phyloP scores from a whole-genome alignment of 768 basidiomycete species.

The Omphalotus guepiniiformis region DNA sequence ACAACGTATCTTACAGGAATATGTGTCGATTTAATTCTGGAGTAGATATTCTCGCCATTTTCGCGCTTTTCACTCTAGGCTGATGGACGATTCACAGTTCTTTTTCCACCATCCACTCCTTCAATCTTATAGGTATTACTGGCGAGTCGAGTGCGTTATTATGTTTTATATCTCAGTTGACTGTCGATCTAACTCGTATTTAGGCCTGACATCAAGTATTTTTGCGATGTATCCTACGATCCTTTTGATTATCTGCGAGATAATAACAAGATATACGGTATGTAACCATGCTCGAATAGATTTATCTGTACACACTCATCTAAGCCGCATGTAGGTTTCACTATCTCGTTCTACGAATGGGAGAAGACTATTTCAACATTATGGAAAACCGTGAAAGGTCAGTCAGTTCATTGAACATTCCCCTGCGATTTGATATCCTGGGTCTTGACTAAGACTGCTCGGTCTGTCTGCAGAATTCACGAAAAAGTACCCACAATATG shows the following conservation, averaged over 20 bases:
- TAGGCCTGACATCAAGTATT: conserved; percentile 71
- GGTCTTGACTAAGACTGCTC: conserved; percentile 17
- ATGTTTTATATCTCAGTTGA: background rate
- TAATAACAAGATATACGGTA: conserved; percentile 66
- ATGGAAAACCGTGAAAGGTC: conserved; percentile 69
- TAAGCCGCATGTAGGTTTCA: conserved; percentile 50
- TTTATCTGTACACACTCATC: background rate
- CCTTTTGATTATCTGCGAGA: conserved; percentile 77
- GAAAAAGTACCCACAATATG: conserved; percentile 45
- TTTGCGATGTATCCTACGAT: conserved; percentile 63
- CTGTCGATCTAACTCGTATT: conserved; percentile 24
- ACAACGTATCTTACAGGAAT: conserved; percentile 50
- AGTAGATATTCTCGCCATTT: conserved; percentile 22
- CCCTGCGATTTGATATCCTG: background rate
- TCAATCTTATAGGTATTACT: conserved; percentile 72
- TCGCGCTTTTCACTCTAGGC: background rate
- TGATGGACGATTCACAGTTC: conserved; percentile 35
- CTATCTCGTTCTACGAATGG: conserved; percentile 73
- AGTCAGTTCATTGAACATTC: conserved; percentile 1
- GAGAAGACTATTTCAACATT: conserved; percentile 74
- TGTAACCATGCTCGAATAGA: no score
- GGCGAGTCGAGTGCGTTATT: conserved; percentile 53
- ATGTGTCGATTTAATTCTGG: conserved; percentile 78
- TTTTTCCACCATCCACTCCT: conserved; percentile 74
- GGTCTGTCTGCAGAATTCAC: conserved; percentile 50